Percentiles rank a stretch among this genome's conserved stretches.
These are phyloP conservation scores for Conticribra weissflogii DNA, from an alignment of 108 stramenopile genomes.

Conservation along the genomic window DNA sequence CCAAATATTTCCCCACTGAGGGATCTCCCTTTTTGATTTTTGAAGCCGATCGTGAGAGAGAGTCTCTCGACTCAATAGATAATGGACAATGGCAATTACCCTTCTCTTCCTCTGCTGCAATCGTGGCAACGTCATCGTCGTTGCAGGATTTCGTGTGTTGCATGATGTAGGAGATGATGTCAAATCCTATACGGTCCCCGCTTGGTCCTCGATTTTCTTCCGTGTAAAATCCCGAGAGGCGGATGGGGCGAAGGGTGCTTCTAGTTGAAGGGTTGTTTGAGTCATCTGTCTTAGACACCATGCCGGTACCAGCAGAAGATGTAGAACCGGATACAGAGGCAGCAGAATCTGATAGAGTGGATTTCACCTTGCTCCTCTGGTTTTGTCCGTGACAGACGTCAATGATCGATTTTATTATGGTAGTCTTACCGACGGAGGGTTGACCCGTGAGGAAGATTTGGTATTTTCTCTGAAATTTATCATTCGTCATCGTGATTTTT, in stretches of 20 bases:
- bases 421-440: slow-evolving; percentile 14
- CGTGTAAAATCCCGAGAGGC: slow-evolving; percentile 9
- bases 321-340: too few species aligned
- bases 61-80: background rate
- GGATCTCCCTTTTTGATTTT: slow-evolving; percentile 9
- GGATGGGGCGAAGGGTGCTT: background rate
- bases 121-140: background rate
- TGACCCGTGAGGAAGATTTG: slow-evolving; percentile 12
- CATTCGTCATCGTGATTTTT: too few species aligned
- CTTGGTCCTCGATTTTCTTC: slow-evolving; percentile 14
- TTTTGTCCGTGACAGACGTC: background rate
- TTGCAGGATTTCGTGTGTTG: background rate
- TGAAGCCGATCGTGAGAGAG: background rate
- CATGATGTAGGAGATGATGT: background rate
- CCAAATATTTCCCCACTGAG: slow-evolving; percentile 6
- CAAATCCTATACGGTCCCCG: slow-evolving; percentile 9
- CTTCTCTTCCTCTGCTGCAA: background rate
- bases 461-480: too few species aligned
- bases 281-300: too few species aligned
- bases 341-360: too few species aligned
- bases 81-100: too few species aligned
- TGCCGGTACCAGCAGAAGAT: too few species aligned
- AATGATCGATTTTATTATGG: slow-evolving; percentile 6
- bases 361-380: background rate
- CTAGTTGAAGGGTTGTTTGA: background rate